These are phyloP conservation scores for Nemania diffusa DNA, from an alignment of 2,329 filamentous ascomycete species.

Conservation along the genomic window DNA sequence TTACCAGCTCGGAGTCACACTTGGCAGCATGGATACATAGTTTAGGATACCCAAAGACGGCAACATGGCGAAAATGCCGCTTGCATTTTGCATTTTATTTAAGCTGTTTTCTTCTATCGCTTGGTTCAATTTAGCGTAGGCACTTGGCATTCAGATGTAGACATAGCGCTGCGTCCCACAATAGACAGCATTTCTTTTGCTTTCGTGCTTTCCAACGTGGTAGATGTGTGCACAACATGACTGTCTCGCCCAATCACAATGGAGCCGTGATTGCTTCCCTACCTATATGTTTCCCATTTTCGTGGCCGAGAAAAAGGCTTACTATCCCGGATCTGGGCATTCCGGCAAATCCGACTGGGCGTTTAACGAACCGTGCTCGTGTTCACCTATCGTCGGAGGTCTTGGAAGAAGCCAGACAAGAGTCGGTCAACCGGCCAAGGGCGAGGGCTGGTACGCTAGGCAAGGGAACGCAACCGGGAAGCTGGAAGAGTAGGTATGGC, in stretches of 20 bases:
- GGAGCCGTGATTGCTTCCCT: not conserved
- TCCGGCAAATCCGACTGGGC: not conserved
- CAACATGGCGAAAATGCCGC: slow-evolving; percentile 22
- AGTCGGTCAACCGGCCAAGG: not conserved
- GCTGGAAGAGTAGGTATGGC: not conserved
- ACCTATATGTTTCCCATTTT: not conserved
- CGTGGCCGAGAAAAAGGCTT: not conserved
- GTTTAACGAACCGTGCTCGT: not conserved
- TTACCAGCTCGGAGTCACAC: slow-evolving; percentile 26
- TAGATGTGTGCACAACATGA: not conserved
- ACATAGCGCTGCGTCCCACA: not conserved
- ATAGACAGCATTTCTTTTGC: not conserved
- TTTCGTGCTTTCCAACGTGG: not conserved
- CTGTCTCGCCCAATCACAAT: not conserved
- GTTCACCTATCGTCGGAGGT: not conserved
- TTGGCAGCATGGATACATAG: slow-evolving; percentile 31
- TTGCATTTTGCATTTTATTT: slow-evolving; percentile 29
- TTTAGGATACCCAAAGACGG: slow-evolving; percentile 36
- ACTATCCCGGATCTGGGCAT: not conserved
- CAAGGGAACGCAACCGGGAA: not conserved
- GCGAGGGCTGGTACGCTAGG: not conserved
- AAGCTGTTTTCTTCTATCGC: not conserved
- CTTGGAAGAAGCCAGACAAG: not conserved
- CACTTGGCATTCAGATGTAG: not conserved
- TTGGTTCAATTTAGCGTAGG: not conserved